phyloP scores from a whole-genome alignment of 2,329 filamentous ascomycete species.

The Zymoseptoria pseudotritici region DNA sequence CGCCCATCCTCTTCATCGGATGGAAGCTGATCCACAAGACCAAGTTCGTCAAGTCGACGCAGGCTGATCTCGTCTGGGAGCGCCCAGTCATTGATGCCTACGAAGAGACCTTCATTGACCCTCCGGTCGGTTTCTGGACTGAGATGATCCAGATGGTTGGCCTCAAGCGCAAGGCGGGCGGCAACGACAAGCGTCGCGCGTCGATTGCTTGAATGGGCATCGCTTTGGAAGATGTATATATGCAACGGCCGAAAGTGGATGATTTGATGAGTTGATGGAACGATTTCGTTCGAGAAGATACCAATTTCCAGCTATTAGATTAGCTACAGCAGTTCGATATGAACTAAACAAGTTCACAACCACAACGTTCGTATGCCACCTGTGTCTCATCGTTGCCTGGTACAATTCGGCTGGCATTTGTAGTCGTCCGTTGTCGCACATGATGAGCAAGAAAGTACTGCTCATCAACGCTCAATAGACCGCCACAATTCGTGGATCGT shows the following conservation, averaged over 20 bases:
- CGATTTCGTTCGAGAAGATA: background rate
- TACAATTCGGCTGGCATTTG: too few species aligned
- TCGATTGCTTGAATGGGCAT: background rate
- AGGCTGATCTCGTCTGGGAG: slow-evolving; percentile 57
- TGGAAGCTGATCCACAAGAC: slow-evolving; percentile 62
- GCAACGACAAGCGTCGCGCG: slow-evolving; percentile 11
- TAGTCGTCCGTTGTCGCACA: too few species aligned
- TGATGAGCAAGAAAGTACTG: too few species aligned
- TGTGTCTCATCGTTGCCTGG: too few species aligned
- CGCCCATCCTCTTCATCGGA: slow-evolving; percentile 45
- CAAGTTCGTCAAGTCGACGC: slow-evolving; percentile 43
- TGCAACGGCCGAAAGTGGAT: background rate
- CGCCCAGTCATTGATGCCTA: slow-evolving; percentile 54
- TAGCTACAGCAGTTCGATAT: background rate
- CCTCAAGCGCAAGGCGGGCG: slow-evolving; percentile 19
- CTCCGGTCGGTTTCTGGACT: slow-evolving; percentile 49
- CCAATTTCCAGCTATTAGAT: background rate
- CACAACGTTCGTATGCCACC: background rate
- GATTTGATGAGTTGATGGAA: background rate
- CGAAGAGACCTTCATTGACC: slow-evolving; percentile 44
- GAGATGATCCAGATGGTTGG: slow-evolving; percentile 46
- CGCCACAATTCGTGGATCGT: background rate
- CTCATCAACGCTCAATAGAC: background rate
- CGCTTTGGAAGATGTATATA: background rate
- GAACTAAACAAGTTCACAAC: background rate